These are phyloP conservation scores for Arthrobotrys pseudoclavata DNA, from an alignment of 2,329 filamentous ascomycete genomes.

Conservation along the genomic window DNA sequence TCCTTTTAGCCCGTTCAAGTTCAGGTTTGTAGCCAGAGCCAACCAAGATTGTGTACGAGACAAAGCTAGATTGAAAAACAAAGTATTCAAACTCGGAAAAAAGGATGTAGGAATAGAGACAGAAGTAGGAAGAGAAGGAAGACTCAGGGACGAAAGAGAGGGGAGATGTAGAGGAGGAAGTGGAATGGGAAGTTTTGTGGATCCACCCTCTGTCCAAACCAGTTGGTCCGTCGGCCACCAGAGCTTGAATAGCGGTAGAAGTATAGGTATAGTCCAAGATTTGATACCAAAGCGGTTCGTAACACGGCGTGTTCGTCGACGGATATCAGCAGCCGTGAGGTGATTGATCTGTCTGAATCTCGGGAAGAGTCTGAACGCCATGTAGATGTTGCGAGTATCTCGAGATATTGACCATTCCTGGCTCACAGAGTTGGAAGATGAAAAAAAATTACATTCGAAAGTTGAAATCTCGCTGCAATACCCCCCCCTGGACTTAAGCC, in stretches of 20 bases:
- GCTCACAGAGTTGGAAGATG: no score
- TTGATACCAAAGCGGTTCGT: constrained; percentile 24
- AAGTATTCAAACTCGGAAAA: not conserved
- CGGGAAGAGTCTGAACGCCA: not conserved
- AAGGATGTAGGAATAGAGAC: not conserved
- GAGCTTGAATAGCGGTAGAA: constrained; percentile 11
- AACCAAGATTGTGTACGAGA: not conserved
- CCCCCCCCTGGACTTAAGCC: no score
- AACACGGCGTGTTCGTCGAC: constrained; percentile 17
- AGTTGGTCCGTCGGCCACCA: not conserved
- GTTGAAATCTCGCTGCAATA: no score
- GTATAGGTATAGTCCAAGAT: constrained; percentile 25
- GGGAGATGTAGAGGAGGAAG: no score
- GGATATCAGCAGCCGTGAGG: constrained; percentile 1
- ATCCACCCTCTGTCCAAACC: not conserved
- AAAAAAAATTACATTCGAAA: no score
- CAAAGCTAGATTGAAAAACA: not conserved
- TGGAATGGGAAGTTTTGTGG: not conserved
- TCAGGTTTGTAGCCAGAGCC: not conserved
- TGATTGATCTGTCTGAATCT: constrained; percentile 4
- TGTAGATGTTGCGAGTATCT: not conserved
- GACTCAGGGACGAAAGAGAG: no score
- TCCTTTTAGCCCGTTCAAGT: not conserved
- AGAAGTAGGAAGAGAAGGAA: not conserved
- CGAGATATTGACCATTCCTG: not conserved